Percentiles rank a stretch among this genome's conserved stretches.
phyloP scores from a whole-genome alignment of 345 rosid genomes.

The Syzygium oleosum region DNA sequence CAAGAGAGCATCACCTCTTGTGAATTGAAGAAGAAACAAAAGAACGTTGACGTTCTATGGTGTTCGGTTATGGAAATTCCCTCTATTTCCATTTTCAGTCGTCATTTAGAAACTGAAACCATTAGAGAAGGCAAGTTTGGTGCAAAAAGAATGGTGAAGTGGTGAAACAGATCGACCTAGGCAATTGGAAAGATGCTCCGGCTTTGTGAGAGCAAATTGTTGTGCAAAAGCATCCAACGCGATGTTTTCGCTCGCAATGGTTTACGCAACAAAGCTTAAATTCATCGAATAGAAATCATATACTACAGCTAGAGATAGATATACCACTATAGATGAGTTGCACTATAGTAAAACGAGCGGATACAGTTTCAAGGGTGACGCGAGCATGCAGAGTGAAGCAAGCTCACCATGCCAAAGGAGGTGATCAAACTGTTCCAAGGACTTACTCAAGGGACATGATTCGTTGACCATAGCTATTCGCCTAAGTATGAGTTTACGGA shows the following conservation, averaged over 20 bases:
- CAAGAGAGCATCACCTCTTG: too few relatives aligned
- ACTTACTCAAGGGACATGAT: not conserved
- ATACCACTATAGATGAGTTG: not conserved
- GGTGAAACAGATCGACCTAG: not conserved
- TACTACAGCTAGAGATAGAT: not conserved
- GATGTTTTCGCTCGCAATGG: not conserved
- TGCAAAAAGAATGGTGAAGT: not conserved
- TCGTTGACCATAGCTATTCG: not conserved
- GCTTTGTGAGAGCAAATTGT: not conserved
- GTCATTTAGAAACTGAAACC: not conserved
- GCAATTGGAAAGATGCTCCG: not conserved
- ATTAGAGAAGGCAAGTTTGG: not conserved
- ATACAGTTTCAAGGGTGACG: not conserved
- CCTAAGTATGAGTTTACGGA: not conserved
- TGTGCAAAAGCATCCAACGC: not conserved
- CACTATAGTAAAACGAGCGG: not conserved
- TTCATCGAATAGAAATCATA: not conserved
- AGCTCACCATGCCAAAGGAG: not conserved
- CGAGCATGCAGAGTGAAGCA: not conserved
- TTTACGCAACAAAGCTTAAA: not conserved
- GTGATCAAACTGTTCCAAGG: not conserved
- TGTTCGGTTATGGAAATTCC: not conserved
- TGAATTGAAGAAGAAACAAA: too few relatives aligned
- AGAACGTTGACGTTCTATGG: too few relatives aligned
- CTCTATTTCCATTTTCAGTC: not conserved